Evolutionary conservation across 768 basidiomycete species (phyloP), one percentile per base, ranked within the genome.

Genomic region (Myochromella boudieri): DNA sequence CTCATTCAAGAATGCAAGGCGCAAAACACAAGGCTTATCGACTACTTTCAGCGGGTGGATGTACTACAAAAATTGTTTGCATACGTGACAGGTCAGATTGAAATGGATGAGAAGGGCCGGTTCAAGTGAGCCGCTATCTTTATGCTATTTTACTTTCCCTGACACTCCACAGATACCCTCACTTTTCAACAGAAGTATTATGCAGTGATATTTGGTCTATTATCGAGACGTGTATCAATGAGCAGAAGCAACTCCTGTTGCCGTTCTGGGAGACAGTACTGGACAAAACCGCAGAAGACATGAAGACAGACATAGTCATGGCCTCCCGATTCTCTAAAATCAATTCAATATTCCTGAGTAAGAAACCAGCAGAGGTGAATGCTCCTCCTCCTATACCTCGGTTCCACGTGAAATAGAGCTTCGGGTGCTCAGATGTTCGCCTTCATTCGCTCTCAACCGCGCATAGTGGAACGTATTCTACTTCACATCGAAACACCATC

Each of bases 181-280:
- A 91, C 59, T 82, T 94, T 17, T 87, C 92, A 12, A 93, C 95
- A 21, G 95, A 98, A 65, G 92, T 97, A 18, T 79, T 98, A 26
- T 95, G 93, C 69, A 89, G 91, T 66, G 94, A 95, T 58, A 86
- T 95, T 68, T 97, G 93, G 87, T 89, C 87, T 17, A 91, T 97
- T 59, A 84, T 93, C 38, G 92, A 94, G 67, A 91, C 91, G 1
- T 90, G 92, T 57, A 72, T 95, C 58, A 77, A 76, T 57, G 74
- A 86, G 57, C 74, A 79, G 42, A 74, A 82, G 8, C 81, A 86
- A 48, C 75, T 97, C 43, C 76, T 97, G 42, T 71, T 76, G 29
- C 88, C 91, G 9, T 95, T 97, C 73, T 97, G 94, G 94, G 91
- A 97, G 66, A 83, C 81, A 14, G 84, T 92, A 14, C 72, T 92